Base-by-base conservation (phyloP, 2,329 filamentous ascomycete species). In the Phialemoniopsis sp. region DNA sequence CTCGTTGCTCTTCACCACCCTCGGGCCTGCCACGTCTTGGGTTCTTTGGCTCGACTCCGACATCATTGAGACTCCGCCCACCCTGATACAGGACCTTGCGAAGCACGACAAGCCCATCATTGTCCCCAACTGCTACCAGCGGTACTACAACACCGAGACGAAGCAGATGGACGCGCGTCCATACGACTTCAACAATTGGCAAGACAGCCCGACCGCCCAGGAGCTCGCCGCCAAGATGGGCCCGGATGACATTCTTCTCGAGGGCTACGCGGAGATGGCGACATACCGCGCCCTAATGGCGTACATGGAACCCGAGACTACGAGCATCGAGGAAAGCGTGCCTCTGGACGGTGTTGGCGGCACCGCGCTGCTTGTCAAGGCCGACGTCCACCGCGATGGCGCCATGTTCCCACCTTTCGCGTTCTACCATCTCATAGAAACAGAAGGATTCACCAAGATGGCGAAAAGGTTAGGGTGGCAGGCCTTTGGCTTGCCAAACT, bases 101-200 rank as follows among this genome's bases (percentile, higher is more conserved):
- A 65, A 72, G 8, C 88, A 94, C 63, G 80, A 97, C 64, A 89
- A 93, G 64, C 78, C 89, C n/a, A 79, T 98, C 46, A 86, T 97
- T 40, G 89, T 90, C 1, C 89, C 93, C 37, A 98, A 98, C 60
- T 97, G 91, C 71, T 96, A 86, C 72, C 93, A 98, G 67, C 75
- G 85, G 46, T 97, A 80, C 66, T 77, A 76, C 34, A 84, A 96
- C 46, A 53, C 70, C 1, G 75, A 85, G 13, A 82, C 77, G 37
- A 83, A 85, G 54, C 73, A 80, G 47, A 78, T 79, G 68, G 80
- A 82, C 32, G 80, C 91, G 56, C 80, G 93, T 5, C 82, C 90
- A 0, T 98, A 98, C 61, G 93, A 98, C 66, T 97, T 84, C 73
- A 98, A 98, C 68, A 95, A 87, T 59, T 98, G 93, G 93, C 82